Percentiles rank a stretch among this genome's conserved stretches.
Conservation (phyloP, 257 asterid genomes). For the Gentiana dahurica region DNA sequence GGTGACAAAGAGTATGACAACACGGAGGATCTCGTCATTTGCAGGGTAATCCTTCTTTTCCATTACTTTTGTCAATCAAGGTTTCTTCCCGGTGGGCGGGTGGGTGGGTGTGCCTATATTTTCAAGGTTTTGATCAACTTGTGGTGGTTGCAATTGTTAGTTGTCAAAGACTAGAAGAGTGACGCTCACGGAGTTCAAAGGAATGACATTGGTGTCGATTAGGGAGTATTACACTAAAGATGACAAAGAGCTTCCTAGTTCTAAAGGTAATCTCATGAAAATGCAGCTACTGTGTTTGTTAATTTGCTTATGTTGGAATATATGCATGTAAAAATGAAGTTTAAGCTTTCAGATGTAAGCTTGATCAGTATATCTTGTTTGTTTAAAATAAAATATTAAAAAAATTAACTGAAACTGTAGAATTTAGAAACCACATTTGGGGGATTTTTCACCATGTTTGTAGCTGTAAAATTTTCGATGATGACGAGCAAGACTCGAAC, state of each 20-base stretch:
- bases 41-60: slow-evolving; percentile 47
- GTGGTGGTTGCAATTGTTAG: slow-evolving; percentile 19
- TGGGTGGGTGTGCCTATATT: neutral
- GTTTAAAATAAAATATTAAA: too few species aligned
- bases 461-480: too few species aligned
- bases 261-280: slow-evolving; percentile 50
- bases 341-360: too few species aligned
- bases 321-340: too few species aligned
- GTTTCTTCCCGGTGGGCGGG: neutral
- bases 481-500: too few species aligned
- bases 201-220: slow-evolving; percentile 71
- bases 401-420: too few species aligned
- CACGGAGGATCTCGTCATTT: slow-evolving; percentile 70
- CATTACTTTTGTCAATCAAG: neutral
- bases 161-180: slow-evolving; percentile 76
- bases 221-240: slow-evolving; percentile 79
- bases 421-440: too few species aligned
- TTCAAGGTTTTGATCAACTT: too few species aligned
- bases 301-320: too few species aligned
- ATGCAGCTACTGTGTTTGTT: too few species aligned
- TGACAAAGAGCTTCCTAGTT: slow-evolving; percentile 83
- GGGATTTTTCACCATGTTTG: too few species aligned
- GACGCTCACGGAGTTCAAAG: slow-evolving; percentile 78
- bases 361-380: too few species aligned
- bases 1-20: slow-evolving; percentile 63